Conservation (phyloP, 805 yeast species). For the Kluyveromyces wickerhamii region DNA sequence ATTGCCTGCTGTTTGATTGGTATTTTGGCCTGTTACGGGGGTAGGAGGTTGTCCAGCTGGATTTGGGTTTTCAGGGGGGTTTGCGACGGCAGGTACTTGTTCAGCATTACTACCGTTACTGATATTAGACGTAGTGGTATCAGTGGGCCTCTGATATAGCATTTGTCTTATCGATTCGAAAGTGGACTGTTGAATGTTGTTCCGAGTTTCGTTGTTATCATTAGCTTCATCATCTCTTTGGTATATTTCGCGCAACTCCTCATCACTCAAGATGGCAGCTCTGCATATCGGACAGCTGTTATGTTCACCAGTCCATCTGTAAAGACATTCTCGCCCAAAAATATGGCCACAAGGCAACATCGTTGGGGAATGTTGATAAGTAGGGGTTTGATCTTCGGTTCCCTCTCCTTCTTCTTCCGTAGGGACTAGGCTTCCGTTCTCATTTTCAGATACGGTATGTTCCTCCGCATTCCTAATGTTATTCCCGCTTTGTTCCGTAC, state of each 20-base stretch:
- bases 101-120: slow-evolving; percentile 1
- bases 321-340: slow-evolving; percentile 80
- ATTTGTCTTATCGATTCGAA: slow-evolving; percentile 25
- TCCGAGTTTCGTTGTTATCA: slow-evolving; percentile 7
- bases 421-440: too few species aligned
- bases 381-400: slow-evolving; percentile 14
- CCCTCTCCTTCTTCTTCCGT: slow-evolving; percentile 3
- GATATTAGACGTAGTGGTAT: slow-evolving; percentile 4
- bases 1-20: too few species aligned
- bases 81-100: too few species aligned
- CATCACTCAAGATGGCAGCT: slow-evolving; percentile 36
- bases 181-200: slow-evolving; percentile 14
- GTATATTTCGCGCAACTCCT: slow-evolving; percentile 13
- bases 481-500: too few species aligned
- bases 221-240: slow-evolving; percentile 7
- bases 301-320: slow-evolving; percentile 71
- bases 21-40: too few species aligned
- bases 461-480: too few species aligned
- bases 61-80: too few species aligned
- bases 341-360: slow-evolving; percentile 78
- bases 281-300: slow-evolving; percentile 87
- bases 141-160: slow-evolving; percentile 14
- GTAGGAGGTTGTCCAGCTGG: too few species aligned
- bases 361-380: slow-evolving; percentile 54
- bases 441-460: too few species aligned